Evolutionary conservation across 495 filamentous ascomycete species (phyloP).

Genomic region (Hypoxylon fuscum): DNA sequence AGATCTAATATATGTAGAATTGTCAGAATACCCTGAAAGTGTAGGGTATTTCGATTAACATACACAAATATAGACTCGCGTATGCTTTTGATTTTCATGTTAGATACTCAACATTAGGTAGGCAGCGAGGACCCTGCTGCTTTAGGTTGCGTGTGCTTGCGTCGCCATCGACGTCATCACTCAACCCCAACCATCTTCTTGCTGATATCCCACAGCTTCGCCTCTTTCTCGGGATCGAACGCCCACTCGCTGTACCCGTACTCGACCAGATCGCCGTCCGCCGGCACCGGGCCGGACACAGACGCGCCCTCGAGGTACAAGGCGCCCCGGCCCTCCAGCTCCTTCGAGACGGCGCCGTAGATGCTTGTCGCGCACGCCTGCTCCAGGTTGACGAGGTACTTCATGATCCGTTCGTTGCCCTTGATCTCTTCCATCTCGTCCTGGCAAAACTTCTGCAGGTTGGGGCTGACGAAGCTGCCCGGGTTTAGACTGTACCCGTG

Average conservation of each 20-base stretch:
- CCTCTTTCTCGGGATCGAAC: conserved; percentile 48
- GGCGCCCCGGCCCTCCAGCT: conserved; percentile 51
- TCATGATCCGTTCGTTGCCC: conserved; percentile 32
- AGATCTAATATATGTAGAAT: no score
- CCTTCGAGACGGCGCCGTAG: conserved; percentile 53
- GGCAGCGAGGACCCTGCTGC: no score
- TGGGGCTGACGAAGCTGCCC: conserved; percentile 27
- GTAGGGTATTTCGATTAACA: no score
- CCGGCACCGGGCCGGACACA: conserved; percentile 13
- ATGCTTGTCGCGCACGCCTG: conserved; percentile 63
- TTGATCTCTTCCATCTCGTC: conserved; percentile 44
- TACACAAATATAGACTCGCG: no score
- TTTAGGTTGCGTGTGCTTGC: no score
- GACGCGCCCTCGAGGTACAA: conserved; percentile 52
- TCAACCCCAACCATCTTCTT: conserved; percentile 46
- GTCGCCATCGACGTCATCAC: conserved; percentile 1
- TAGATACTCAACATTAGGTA: no score
- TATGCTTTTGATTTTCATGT: no score
- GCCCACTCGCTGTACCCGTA: conserved; percentile 43
- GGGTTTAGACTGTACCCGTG: conserved; percentile 38
- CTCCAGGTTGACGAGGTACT: conserved; percentile 40
- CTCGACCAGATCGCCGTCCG: conserved; percentile 10
- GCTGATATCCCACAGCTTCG: conserved; percentile 49
- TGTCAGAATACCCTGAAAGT: no score
- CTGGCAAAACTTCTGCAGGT: conserved; percentile 34